Conservation (phyloP, 2,329 filamentous ascomycete species). For the Thielaviopsis ethacetica region DNA sequence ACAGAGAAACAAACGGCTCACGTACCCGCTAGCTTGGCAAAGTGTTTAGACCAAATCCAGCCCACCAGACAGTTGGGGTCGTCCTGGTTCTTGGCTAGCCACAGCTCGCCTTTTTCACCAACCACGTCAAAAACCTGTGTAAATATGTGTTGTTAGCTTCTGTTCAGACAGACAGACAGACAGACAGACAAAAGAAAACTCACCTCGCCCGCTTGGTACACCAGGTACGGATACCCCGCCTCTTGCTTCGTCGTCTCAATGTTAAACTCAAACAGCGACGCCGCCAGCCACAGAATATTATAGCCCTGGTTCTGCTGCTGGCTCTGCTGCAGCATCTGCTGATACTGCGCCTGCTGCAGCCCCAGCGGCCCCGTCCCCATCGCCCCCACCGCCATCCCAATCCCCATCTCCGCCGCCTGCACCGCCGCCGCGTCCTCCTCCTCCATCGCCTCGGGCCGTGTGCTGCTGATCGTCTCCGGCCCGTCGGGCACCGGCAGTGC, state of each 20-base stretch:
- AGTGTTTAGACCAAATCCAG: conserved; percentile 99
- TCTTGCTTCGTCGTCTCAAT: conserved; percentile 85
- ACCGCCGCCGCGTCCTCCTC: background rate
- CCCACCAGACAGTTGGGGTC: conserved; percentile 64
- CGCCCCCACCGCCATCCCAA: background rate
- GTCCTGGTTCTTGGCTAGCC: conserved; percentile 95
- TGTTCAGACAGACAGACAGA: background rate
- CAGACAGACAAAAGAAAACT: conserved; percentile 16
- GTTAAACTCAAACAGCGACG: conserved; percentile 91
- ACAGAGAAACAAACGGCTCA: conserved; percentile 14
- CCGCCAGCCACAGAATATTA: conserved; percentile 75
- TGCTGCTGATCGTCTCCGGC: conserved; percentile 29
- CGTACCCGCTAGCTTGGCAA: conserved; percentile 49
- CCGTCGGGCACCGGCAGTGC: conserved; percentile 66
- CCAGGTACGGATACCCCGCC: conserved; percentile 88
- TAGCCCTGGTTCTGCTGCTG: conserved; percentile 28
- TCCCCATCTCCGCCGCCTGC: background rate
- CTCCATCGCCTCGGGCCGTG: conserved; percentile 12
- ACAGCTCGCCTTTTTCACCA: conserved; percentile 90
- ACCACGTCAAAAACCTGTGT: conserved; percentile 78
- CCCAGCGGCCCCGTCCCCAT: background rate
- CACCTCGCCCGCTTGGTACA: conserved; percentile 85
- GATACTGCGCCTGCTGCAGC: background rate
- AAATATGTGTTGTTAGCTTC: background rate
- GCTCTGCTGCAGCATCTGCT: background rate